Evolutionary conservation across 805 yeast genomes (phyloP), one percentile per base, ranked within the genome.

Genomic region (Ogataea chonburiensis): DNA sequence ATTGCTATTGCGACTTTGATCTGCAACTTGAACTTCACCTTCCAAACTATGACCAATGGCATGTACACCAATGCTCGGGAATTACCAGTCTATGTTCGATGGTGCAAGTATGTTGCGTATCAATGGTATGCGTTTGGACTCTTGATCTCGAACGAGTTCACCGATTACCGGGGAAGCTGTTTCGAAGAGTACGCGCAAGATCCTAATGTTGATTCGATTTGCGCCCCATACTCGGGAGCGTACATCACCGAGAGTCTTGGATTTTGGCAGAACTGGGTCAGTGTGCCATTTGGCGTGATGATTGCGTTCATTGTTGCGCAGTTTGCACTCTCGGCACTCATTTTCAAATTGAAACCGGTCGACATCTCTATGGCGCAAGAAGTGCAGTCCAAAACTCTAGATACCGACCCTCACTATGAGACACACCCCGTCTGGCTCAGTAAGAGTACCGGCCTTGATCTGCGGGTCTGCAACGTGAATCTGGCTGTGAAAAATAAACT

Each of bases 21-120:
- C n/a, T 70, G 77, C 20, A 84, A 83, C 50, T 54, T 78, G 35
- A 71, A 77, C 42, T 82, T 77, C 53, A 85, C 87, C 19, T 61
- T 83, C 17, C 86, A 85, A 50, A 75, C 85, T 34, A 74, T 83
- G 70, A 86, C 86, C 0, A 80, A 86, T 56, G 96, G 95, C 1
- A 84, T 76, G 59, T 86, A 82, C 52, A 83, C 81, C 15, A 85
- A 86, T 56, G 76, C 88, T 1, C 65, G 68, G 6, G 69, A 75
- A 1, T 71, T 86, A 78, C 95, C 95, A 0, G 94, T 84, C 1
- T 87, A 87, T 51, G 94, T 86, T 7, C 68, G 86, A 22, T 86
- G 96, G 96, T 71, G 81, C 5, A 84, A 81, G 53, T 86, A 83
- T 58, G 64, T 80, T 38, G 80, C 91, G 0, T 83, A 75, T 53